Evolutionary conservation across 2,329 filamentous ascomycete species (phyloP).

Genomic region (Cryphonectria naterciae): DNA sequence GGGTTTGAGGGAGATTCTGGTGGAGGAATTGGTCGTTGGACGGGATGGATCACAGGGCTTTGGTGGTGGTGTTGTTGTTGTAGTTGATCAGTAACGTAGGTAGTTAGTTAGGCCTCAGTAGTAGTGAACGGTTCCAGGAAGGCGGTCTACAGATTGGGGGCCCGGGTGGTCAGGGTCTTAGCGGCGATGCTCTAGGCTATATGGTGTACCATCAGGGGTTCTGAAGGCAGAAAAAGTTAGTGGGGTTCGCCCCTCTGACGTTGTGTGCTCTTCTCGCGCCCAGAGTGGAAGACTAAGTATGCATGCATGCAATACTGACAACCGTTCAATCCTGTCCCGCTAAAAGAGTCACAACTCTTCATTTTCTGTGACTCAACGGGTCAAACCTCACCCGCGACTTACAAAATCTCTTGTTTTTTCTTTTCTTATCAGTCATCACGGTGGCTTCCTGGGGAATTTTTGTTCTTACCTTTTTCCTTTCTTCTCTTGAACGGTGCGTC

Average conservation of each 20-base stretch:
- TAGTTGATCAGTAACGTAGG: not conserved
- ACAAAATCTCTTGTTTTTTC: not conserved
- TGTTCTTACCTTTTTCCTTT: not conserved
- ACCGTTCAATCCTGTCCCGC: not conserved
- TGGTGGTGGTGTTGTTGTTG: not conserved
- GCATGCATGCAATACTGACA: not conserved
- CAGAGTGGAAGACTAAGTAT: not conserved
- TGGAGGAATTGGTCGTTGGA: not conserved
- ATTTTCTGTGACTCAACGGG: slow-evolving; percentile 15
- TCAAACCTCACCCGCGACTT: not conserved
- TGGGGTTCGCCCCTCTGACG: slow-evolving; percentile 23
- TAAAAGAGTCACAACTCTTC: slow-evolving; percentile 1
- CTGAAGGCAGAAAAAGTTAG: slow-evolving; percentile 13
- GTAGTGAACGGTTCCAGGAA: slow-evolving; percentile 2
- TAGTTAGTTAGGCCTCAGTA: too few species aligned
- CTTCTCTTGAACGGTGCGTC: not conserved
- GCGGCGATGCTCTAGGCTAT: not conserved
- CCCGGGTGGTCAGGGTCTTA: not conserved
- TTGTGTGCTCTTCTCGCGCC: not conserved
- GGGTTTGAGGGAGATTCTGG: not conserved
- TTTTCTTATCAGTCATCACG: not conserved
- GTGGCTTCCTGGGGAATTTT: not conserved
- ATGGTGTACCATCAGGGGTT: not conserved
- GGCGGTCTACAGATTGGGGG: slow-evolving; percentile 17
- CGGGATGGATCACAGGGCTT: not conserved